Evolutionary conservation across 306 rosid species (phyloP), one percentile per base, ranked within the genome.

Genomic region (Oxytropis ochrocephala): DNA sequence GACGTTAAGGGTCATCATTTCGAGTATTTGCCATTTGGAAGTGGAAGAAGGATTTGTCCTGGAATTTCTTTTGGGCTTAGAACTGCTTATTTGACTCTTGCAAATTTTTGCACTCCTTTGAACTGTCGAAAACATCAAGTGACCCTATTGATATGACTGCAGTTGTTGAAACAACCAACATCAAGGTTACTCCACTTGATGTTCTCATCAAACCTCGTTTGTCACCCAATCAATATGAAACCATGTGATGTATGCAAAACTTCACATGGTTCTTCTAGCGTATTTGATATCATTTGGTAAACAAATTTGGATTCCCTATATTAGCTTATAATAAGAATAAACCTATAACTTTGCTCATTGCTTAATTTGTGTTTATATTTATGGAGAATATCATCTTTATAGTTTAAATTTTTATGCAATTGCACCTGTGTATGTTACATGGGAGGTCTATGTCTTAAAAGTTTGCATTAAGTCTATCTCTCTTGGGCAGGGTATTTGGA

Each of bases 191-290:
- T 17, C 75, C 75, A 1, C 58, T 71, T 57, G 16, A 71, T 18
- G 49, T 71, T 71, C 67, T 57, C 67, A 58, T 71, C 59, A 71
- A 71, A 58, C 67, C 67, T 44, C 67, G 67, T 46, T 71, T 71
- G 38, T 19, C 67, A 46, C 38, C 10, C 0, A 32, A 38, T 4
- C 54, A 57, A 30, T 71, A 71, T 71, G 48, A 71, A 44, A 16
- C 10, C 7, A 44, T 63, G 39, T 63, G 38, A 33, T 33, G 1
- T 24, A 24, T 24, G 29, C 29, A 24, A 24, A 24, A 24, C 3
- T 4, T 24, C 3, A 24, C 29, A 24, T 24, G 29, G 2, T 24
- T 24, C 29, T 24, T 4, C 29, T 24, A 24, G 3, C 29, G 2
- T 24, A 24, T 24, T 24, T 24, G 2, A 4, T 24, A 24, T 24